phyloP scores from a whole-genome alignment of 2,329 filamentous ascomycete species.

The Tolypocladium guangdongense region DNA sequence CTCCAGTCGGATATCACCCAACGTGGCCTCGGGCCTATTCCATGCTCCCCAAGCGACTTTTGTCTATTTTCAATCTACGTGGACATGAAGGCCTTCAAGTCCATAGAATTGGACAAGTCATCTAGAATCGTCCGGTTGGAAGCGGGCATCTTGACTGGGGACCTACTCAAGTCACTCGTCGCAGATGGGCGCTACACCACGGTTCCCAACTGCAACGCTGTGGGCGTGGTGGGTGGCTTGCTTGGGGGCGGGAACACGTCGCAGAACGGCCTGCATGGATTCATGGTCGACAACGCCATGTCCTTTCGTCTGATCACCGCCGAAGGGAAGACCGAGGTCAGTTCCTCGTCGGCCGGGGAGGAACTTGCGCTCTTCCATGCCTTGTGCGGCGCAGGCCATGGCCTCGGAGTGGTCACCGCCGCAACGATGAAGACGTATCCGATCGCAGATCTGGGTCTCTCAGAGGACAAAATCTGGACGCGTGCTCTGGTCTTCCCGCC shows the following conservation, averaged over 20 bases:
- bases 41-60: too few relatives aligned
- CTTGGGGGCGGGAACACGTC: constrained; percentile 16
- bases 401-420: constrained; percentile 20
- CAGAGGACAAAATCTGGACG: constrained; percentile 19
- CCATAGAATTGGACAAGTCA: constrained; percentile 14
- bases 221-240: constrained; percentile 15
- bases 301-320: constrained; percentile 17
- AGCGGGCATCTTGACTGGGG: constrained; percentile 16
- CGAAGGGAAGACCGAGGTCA: constrained; percentile 6
- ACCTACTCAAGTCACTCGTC: constrained; percentile 13
- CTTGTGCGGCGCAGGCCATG: constrained; percentile 23
- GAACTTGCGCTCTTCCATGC: constrained; percentile 18
- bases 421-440: constrained; percentile 13
- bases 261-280: constrained; percentile 18
- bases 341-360: constrained; percentile 7
- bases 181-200: constrained; percentile 19
- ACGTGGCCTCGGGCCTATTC: too few relatives aligned
- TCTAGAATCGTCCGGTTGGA: constrained; percentile 15
- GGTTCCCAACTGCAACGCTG: constrained; percentile 14
- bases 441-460: constrained; percentile 14
- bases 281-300: constrained; percentile 20
- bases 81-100: constrained; percentile 19
- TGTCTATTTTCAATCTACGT: too few relatives aligned
- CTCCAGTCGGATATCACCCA: too few relatives aligned
- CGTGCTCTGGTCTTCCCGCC: constrained; percentile 18